A percentile compares a stretch with the other conserved stretches of the same genome.
Conservation (phyloP, 371 early-diverging fungal genomes). For the Encephalitozoon romaleae region DNA sequence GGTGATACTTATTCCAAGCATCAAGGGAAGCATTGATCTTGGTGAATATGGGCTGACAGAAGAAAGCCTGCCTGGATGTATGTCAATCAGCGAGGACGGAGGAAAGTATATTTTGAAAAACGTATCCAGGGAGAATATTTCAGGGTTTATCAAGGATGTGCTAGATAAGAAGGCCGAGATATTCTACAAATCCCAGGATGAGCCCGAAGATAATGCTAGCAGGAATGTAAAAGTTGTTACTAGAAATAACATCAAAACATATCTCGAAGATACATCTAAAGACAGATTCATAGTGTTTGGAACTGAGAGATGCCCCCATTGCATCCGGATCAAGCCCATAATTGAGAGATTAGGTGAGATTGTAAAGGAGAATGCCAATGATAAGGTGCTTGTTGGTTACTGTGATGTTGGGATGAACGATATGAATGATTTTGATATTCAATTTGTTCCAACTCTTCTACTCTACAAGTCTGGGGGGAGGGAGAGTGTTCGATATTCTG, state of each 20-base stretch:
- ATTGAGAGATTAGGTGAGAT: constrained; percentile 28
- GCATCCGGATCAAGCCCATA: constrained; percentile 39
- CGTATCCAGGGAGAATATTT: constrained; percentile 6
- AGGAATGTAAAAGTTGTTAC: constrained; percentile 33
- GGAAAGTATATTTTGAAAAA: constrained; percentile 39
- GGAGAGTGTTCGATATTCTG: constrained; percentile 3
- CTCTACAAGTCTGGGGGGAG: constrained; percentile 29
- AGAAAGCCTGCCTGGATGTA: constrained; percentile 39
- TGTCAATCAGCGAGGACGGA: constrained; percentile 19
- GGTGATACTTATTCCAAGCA: constrained; percentile 24
- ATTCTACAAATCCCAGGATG: constrained; percentile 9
- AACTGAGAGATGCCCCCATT: constrained; percentile 39
- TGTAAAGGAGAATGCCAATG: background rate
- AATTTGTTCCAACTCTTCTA: constrained; percentile 38
- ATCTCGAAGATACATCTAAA: background rate
- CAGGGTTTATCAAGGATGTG: constrained; percentile 19
- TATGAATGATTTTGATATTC: constrained; percentile 24
- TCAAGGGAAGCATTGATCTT: constrained; percentile 1
- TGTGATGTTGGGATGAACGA: constrained; percentile 47
- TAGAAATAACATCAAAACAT: constrained; percentile 15
- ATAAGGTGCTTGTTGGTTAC: constrained; percentile 31
- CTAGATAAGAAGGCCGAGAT: background rate
- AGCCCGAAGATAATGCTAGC: constrained; percentile 43
- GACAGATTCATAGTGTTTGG: constrained; percentile 46
- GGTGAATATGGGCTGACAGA: constrained; percentile 19